Percentiles rank a stretch among this genome's conserved stretches.
phyloP scores from a whole-genome alignment of 83 land plant genomes.

The Larix sibirica region DNA sequence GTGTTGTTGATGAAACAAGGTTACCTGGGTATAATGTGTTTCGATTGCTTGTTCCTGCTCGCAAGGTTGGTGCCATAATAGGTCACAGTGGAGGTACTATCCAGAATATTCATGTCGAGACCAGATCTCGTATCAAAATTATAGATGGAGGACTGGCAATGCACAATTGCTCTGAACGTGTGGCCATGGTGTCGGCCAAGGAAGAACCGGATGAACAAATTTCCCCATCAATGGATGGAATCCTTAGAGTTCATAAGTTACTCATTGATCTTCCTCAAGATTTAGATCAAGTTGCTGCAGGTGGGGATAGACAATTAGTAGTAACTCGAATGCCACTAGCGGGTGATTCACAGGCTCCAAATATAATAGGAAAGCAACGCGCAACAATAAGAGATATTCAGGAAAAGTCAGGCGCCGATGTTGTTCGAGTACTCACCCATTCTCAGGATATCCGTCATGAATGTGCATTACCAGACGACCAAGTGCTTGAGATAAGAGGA shows the following conservation, averaged over 20 bases:
- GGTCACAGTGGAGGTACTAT: too few relatives aligned
- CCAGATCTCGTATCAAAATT: too few relatives aligned
- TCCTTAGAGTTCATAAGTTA: slow-evolving; percentile 71
- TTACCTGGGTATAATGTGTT: too few relatives aligned
- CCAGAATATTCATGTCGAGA: too few relatives aligned
- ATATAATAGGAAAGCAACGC: slow-evolving; percentile 74
- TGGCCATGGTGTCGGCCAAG: slow-evolving; percentile 83
- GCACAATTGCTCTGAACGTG: too few relatives aligned
- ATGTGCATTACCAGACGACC: slow-evolving; percentile 47
- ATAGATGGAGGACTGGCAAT: too few relatives aligned
- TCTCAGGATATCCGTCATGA: slow-evolving; percentile 39
- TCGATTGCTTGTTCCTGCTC: too few relatives aligned
- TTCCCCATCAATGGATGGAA: slow-evolving; percentile 79
- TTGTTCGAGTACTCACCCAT: slow-evolving; percentile 36
- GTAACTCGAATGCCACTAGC: slow-evolving; percentile 53
- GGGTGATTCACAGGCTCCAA: slow-evolving; percentile 63
- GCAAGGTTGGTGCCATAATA: too few relatives aligned
- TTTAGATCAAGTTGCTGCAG: slow-evolving; percentile 13
- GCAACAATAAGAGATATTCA: slow-evolving; percentile 62
- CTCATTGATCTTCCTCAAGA: slow-evolving; percentile 42
- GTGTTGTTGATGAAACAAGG: too few relatives aligned
- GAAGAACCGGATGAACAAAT: slow-evolving; percentile 70
- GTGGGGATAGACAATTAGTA: slow-evolving; percentile 13
- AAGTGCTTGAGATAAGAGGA: slow-evolving; percentile 47
- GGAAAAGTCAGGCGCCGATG: slow-evolving; percentile 50